These are phyloP conservation scores for Protomyces inouyei DNA, from an alignment of 1,139 yeast genomes.

Conservation along the genomic window DNA sequence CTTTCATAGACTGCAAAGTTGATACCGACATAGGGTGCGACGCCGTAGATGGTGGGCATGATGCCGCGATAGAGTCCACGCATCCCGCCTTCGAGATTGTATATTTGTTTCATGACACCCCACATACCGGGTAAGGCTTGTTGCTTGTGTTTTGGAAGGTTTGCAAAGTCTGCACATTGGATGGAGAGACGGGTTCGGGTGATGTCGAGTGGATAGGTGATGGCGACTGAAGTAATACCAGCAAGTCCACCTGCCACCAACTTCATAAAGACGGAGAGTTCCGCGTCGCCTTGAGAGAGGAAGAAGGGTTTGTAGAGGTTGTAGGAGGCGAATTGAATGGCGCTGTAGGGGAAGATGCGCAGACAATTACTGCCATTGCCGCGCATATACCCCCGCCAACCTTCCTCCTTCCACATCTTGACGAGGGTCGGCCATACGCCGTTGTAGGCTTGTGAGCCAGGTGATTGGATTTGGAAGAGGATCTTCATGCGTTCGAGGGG, in stretches of 20 bases:
- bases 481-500: slow-evolving; percentile 95
- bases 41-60: slow-evolving; percentile 84
- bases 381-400: slow-evolving; percentile 77
- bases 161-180: slow-evolving; percentile 66
- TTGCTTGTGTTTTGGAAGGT: slow-evolving; percentile 29
- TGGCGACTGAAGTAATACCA: slow-evolving; percentile 73
- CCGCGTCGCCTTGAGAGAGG: slow-evolving; percentile 36
- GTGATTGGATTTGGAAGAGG: slow-evolving; percentile 81
- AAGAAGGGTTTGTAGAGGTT: slow-evolving; percentile 58
- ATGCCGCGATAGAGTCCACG: slow-evolving; percentile 76
- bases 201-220: slow-evolving; percentile 87
- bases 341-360: slow-evolving; percentile 87
- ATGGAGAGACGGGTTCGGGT: slow-evolving; percentile 84
- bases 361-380: slow-evolving; percentile 89
- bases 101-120: slow-evolving; percentile 55
- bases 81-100: slow-evolving; percentile 73
- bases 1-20: slow-evolving; percentile 87
- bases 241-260: slow-evolving; percentile 74
- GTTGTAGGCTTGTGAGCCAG: slow-evolving; percentile 51
- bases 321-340: slow-evolving; percentile 87
- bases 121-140: slow-evolving; percentile 57
- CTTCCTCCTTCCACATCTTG: slow-evolving; percentile 84
- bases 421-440: slow-evolving; percentile 73
- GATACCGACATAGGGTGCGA: slow-evolving; percentile 92
- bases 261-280: slow-evolving; percentile 53